A percentile compares a stretch with the other conserved stretches of the same genome.
Evolutionary conservation across 176 grass and related monocot genomes (phyloP).

Genomic region (Musa troglodytarum): DNA sequence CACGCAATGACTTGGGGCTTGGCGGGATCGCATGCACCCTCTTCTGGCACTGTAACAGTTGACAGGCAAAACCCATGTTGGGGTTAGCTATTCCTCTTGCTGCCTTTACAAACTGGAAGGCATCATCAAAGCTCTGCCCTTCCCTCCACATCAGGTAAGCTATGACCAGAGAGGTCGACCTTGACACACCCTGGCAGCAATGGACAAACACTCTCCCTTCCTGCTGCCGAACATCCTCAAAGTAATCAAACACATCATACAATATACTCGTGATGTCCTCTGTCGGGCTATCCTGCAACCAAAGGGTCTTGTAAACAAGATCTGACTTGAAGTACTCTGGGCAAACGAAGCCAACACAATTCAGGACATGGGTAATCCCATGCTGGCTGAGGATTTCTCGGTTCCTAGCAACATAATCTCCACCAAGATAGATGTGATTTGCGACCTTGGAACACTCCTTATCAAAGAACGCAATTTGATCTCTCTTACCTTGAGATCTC

Average conservation of each 20-base stretch:
- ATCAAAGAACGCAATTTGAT: conserved; percentile 96
- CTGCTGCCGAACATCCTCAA: conserved; percentile 93
- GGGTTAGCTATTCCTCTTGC: conserved; percentile 89
- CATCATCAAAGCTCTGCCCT: conserved; percentile 91
- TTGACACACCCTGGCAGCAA: conserved; percentile 88
- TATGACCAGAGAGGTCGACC: conserved; percentile 82
- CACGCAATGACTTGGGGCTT: conserved; percentile 73
- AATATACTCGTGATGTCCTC: conserved; percentile 98
- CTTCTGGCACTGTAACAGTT: conserved; percentile 95
- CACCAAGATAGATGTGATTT: conserved; percentile 82
- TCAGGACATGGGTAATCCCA: conserved; percentile 91
- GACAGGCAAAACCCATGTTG: conserved; percentile 97
- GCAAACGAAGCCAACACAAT: conserved; percentile 92
- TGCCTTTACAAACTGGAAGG: conserved; percentile 81
- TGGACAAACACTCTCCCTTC: conserved; percentile 78
- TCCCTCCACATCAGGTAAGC: conserved; percentile 97
- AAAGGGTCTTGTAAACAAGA: conserved; percentile 77
- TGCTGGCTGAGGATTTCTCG: conserved; percentile 65
- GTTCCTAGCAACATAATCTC: conserved; percentile 74
- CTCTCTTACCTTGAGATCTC: conserved; percentile 54
- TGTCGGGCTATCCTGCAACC: conserved; percentile 91
- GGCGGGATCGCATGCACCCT: conserved; percentile 81
- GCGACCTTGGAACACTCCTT: conserved; percentile 99
- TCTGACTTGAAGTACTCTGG: conserved; percentile 88
- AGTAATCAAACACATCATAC: conserved; percentile 97